Evolutionary conservation across 768 basidiomycete species (phyloP).

Genomic region (Xanthoconium stramineum): DNA sequence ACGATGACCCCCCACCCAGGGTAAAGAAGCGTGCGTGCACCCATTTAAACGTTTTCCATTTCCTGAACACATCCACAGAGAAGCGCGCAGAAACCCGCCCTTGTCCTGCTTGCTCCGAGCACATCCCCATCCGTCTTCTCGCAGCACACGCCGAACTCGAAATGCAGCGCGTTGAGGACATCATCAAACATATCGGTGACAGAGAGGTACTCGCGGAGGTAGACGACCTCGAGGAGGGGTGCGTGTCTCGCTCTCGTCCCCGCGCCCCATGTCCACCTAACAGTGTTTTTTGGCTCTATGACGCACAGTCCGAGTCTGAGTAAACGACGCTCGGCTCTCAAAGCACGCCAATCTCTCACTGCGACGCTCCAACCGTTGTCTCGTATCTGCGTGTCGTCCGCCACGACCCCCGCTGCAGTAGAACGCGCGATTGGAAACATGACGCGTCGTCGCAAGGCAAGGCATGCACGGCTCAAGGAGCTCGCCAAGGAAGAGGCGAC

Average conservation of each 20-base stretch:
- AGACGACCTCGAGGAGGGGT: constrained; percentile 57
- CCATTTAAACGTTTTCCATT: neutral
- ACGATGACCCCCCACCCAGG: constrained; percentile 31
- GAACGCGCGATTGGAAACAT: constrained; percentile 59
- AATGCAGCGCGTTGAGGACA: constrained; percentile 63
- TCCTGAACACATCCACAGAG: constrained; percentile 34
- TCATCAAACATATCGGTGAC: constrained; percentile 62
- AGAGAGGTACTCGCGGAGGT: constrained; percentile 47
- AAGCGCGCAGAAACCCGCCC: constrained; percentile 71
- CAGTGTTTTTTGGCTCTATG: constrained; percentile 26
- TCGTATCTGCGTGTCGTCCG: constrained; percentile 25
- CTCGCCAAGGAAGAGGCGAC: constrained; percentile 60
- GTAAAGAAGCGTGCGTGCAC: constrained; percentile 48
- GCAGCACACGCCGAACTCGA: constrained; percentile 63
- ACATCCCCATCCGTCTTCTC: constrained; percentile 70
- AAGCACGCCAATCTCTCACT: constrained; percentile 39
- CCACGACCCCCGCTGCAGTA: constrained; percentile 33
- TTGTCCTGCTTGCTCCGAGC: constrained; percentile 74
- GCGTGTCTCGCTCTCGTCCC: constrained; percentile 20
- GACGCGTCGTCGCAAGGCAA: constrained; percentile 65
- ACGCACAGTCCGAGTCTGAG: constrained; percentile 15
- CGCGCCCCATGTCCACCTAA: constrained; percentile 23
- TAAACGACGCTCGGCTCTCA: constrained; percentile 43
- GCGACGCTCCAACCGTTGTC: constrained; percentile 20
- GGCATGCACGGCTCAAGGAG: constrained; percentile 65